Evolutionary conservation across 2,329 filamentous ascomycete species (phyloP), one percentile per base, ranked within the genome.

Genomic region (Cyanodermella asteris): DNA sequence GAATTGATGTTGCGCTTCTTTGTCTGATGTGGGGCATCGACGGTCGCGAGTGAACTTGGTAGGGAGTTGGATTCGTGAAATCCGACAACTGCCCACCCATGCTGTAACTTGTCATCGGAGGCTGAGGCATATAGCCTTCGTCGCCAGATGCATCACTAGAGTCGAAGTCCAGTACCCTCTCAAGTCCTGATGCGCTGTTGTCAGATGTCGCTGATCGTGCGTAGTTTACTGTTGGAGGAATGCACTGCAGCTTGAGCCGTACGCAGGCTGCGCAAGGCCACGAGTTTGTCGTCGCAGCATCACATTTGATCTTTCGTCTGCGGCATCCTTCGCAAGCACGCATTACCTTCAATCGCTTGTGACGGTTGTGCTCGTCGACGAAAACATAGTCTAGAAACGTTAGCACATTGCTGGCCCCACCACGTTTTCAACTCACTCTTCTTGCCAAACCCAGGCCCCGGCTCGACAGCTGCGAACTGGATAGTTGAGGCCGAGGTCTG

Each of bases 181-280:
- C 52, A 27, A 50, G 39, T 34, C 49, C 50, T 25, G 44, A 52
- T 11, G 41, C 50, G 28, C 53, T 47, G 16, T 44, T 43, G 18
- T 38, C 40, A 19, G 44, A 39, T 21, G 44, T 42, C 35, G 47
- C 53, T 31, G 61, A 60, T 26, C 70, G 67, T 38, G 81, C 75
- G 38, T 75, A 73, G 32, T 67, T 69, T 30, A 81, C 72, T 28
- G 78, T 81, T 4, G 84, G 87, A 22, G 81, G 80, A 14, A 93
- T 72, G 46, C 87, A 94, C 40, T 87, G 77, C 31, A 93, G 64
- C 55, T 93, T 94, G 33, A 94, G 58, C 24, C 84, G 69, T 33
- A 81, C 74, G 46, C 84, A 97, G 18, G 87, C 80, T 20, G 82
- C 87, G 49, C 84, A 94, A 15, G 87, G 87, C 84, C 87, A 94